Conservation (phyloP, 1,139 yeast species). For the Lodderomyces jiufengensis region DNA sequence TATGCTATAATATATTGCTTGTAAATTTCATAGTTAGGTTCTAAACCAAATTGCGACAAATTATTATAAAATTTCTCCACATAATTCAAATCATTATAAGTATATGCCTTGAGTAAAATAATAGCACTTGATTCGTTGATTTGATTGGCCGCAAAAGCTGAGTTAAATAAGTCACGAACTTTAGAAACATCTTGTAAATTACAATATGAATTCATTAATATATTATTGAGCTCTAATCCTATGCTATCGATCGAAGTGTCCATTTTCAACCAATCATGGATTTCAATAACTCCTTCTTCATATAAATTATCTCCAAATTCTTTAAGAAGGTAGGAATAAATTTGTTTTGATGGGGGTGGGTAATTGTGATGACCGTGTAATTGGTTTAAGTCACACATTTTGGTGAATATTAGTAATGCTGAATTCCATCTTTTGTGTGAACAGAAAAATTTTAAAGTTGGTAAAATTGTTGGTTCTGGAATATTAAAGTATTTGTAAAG, state of each 20-base stretch:
- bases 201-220: slow-evolving; percentile 65
- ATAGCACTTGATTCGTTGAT: slow-evolving; percentile 68
- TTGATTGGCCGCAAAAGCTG: slow-evolving; percentile 51
- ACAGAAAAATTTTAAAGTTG: slow-evolving; percentile 60
- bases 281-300: slow-evolving; percentile 64
- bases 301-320: slow-evolving; percentile 60
- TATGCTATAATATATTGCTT: slow-evolving; percentile 69
- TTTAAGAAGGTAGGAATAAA: slow-evolving; percentile 58
- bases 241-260: slow-evolving; percentile 56
- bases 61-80: slow-evolving; percentile 65
- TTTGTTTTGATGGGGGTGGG: slow-evolving; percentile 63
- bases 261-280: slow-evolving; percentile 65
- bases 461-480: slow-evolving; percentile 59
- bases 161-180: slow-evolving; percentile 60
- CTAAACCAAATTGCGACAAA: slow-evolving; percentile 49
- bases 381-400: slow-evolving; percentile 55
- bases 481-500: slow-evolving; percentile 56
- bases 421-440: slow-evolving; percentile 57
- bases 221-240: slow-evolving; percentile 57
- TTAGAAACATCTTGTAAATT: slow-evolving; percentile 57
- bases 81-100: slow-evolving; percentile 55
- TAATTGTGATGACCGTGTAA: slow-evolving; percentile 43
- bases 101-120: slow-evolving; percentile 66
- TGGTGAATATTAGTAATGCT: slow-evolving; percentile 62
- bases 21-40: slow-evolving; percentile 54